Conservation (phyloP, 495 filamentous ascomycete genomes). For the Immersiella caudata region DNA sequence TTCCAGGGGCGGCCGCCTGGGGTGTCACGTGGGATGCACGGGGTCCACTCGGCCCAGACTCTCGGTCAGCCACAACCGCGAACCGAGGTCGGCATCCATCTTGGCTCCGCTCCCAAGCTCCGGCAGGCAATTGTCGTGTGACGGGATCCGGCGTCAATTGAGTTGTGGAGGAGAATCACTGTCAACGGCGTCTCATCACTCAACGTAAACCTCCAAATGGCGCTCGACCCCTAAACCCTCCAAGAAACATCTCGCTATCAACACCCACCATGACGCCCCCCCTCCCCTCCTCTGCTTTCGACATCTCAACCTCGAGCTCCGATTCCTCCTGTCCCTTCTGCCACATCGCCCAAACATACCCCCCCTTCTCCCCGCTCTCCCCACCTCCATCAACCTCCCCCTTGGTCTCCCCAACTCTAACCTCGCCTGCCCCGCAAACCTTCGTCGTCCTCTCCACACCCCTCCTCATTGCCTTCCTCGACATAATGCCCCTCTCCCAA, state of each 20-base stretch:
- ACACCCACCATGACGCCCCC: conserved; percentile 11
- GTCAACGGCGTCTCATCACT: background rate
- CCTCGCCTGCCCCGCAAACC: conserved; percentile 48
- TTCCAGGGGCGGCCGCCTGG: background rate
- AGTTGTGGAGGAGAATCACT: background rate
- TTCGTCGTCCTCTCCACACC: conserved; percentile 76
- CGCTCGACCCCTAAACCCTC: background rate
- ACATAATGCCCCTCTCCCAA: conserved; percentile 79
- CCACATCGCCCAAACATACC: conserved; percentile 55
- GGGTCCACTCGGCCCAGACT: background rate
- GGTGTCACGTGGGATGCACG: background rate
- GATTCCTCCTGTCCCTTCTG: conserved; percentile 64
- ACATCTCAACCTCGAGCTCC: conserved; percentile 13
- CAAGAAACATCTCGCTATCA: background rate
- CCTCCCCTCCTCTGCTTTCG: conserved; percentile 14
- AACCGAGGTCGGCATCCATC: background rate
- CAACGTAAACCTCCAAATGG: background rate
- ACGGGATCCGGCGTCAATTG: background rate
- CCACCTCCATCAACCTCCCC: conserved; percentile 39
- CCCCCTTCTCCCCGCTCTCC: conserved; percentile 46
- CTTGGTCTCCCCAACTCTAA: conserved; percentile 35
- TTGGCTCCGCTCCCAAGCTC: background rate
- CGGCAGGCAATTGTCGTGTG: background rate
- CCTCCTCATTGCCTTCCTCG: conserved; percentile 78
- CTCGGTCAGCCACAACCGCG: background rate